These are phyloP conservation scores for Parafenestella ontariensis DNA, from an alignment of 2,329 filamentous ascomycete species.

Conservation along the genomic window DNA sequence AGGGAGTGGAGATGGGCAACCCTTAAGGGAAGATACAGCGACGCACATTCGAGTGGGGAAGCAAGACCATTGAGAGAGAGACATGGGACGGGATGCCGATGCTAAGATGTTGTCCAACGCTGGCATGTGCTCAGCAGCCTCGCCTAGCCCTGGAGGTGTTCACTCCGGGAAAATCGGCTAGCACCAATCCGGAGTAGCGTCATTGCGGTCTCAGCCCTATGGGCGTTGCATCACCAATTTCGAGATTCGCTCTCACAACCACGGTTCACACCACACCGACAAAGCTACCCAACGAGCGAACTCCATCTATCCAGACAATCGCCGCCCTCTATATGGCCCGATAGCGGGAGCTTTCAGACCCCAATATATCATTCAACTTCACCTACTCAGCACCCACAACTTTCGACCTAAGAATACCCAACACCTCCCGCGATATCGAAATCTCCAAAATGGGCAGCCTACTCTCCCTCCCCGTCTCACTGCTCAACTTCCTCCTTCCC, in stretches of 20 bases:
- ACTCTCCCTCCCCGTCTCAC: constrained; percentile 31
- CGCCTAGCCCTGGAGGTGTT: background rate
- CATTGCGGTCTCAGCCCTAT: constrained; percentile 9
- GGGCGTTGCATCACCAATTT: constrained; percentile 18
- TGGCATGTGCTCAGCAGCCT: background rate
- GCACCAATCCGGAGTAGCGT: constrained; percentile 2
- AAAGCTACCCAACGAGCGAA: background rate
- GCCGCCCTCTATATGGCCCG: background rate
- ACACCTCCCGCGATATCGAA: background rate
- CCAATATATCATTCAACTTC: background rate
- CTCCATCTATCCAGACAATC: background rate
- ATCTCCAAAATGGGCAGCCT: constrained; percentile 37
- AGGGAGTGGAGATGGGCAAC: background rate
- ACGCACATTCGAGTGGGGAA: background rate
- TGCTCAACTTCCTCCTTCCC: constrained; percentile 55
- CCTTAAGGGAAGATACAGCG: background rate
- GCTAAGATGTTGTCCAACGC: background rate
- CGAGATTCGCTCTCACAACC: background rate
- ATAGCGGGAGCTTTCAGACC: background rate
- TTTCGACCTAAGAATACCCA: background rate
- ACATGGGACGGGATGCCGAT: no score
- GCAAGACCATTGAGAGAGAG: background rate
- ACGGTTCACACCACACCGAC: background rate
- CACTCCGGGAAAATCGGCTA: background rate
- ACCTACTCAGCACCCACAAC: background rate